Conservation (phyloP, 1,139 yeast genomes). For the Lodderomyces jiufengensis region DNA sequence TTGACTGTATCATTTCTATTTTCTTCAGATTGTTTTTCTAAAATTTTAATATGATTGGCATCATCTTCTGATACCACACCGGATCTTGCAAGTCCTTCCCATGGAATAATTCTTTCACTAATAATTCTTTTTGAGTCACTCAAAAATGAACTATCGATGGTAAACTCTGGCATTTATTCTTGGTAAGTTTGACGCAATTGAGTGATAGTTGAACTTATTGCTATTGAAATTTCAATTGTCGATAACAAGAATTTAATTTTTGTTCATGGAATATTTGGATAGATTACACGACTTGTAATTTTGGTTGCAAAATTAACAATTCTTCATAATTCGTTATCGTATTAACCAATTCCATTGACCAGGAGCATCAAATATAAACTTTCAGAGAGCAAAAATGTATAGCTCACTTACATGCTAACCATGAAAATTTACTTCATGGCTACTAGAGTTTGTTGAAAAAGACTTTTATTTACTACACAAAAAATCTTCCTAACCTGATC, state of each 20-base stretch:
- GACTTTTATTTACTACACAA: no score
- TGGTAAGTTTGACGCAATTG: no score
- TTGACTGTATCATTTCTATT: conserved; percentile 37
- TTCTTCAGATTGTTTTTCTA: conserved; percentile 53
- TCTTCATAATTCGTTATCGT: no score
- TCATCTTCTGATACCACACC: conserved; percentile 63
- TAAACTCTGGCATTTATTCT: conserved; percentile 27
- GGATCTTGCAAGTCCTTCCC: conserved; percentile 88
- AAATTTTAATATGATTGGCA: conserved; percentile 59
- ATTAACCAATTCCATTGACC: no score
- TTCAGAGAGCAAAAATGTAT: no score
- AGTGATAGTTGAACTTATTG: conserved; percentile 8
- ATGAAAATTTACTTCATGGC: no score
- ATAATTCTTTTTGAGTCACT: conserved; percentile 73
- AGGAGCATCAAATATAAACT: no score
- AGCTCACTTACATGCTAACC: no score
- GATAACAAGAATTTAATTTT: conserved; percentile 2
- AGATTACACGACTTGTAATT: neutral
- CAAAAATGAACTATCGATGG: conserved; percentile 60
- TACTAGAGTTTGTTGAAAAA: no score
- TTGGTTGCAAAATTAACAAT: neutral
- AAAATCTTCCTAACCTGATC: no score
- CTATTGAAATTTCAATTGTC: conserved; percentile 7
- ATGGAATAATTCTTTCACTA: conserved; percentile 80
- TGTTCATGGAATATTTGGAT: neutral